These are phyloP conservation scores for Vitis hybrid DNA, from an alignment of 177 flowering plant species.

Conservation along the genomic window DNA sequence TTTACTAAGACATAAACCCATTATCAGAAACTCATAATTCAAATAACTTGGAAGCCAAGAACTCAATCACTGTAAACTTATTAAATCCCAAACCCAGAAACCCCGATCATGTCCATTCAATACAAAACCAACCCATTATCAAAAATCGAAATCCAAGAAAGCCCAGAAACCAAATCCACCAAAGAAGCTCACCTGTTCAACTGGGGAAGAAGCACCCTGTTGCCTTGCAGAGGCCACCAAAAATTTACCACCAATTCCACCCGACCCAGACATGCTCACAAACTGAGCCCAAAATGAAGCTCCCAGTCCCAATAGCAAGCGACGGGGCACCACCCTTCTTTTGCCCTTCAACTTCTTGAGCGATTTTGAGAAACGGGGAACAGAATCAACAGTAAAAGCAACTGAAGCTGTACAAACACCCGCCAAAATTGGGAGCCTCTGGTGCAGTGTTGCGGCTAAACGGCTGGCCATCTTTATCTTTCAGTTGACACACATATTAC, in stretches of 20 bases:
- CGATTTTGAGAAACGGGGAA: constrained; percentile 7
- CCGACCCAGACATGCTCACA: constrained; percentile 50
- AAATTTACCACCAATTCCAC: constrained; percentile 34
- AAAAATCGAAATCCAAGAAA: constrained; percentile 11
- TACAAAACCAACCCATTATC: constrained; percentile 10
- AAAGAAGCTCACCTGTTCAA: constrained; percentile 48
- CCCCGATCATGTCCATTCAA: background rate
- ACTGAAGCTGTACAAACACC: constrained; percentile 7
- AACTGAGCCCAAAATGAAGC: constrained; percentile 47
- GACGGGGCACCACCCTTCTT: constrained; percentile 29
- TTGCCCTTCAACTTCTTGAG: constrained; percentile 13
- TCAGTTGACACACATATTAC: constrained; percentile 2
- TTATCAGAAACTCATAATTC: background rate
- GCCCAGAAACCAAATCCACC: constrained; percentile 6
- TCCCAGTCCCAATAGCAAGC: constrained; percentile 55
- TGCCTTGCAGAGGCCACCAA: constrained; percentile 65
- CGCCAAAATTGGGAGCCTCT: constrained; percentile 21
- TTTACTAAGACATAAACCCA: background rate
- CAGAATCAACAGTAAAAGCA: constrained; percentile 4
- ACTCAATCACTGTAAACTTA: background rate
- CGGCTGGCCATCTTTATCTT: constrained; percentile 31
- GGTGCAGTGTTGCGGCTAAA: constrained; percentile 18
- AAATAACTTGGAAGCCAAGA: background rate
- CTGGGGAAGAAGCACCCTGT: constrained; percentile 25
- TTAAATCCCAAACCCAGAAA: background rate